These are phyloP conservation scores for Parachlorella kessleri DNA, from an alignment of 139 green algal genomes.

Conservation along the genomic window DNA sequence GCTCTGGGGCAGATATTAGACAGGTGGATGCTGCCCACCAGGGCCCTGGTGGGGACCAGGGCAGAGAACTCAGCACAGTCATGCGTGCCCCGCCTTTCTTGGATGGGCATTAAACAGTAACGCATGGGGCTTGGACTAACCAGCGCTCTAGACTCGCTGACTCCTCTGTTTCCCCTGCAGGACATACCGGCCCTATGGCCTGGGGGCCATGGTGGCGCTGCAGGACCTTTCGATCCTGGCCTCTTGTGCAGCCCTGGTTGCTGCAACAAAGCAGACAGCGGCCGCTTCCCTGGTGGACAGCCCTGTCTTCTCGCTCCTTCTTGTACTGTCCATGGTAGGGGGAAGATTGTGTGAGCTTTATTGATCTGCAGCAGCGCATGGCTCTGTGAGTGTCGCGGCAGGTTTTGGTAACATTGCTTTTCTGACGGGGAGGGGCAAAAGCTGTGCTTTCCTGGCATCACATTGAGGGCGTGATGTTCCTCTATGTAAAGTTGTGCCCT, in stretches of 20 bases:
- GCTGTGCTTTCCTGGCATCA: not conserved
- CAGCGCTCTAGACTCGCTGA: not conserved
- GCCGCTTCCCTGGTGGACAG: not conserved
- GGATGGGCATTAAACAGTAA: no score
- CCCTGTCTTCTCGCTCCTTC: not conserved
- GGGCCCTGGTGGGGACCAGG: no score
- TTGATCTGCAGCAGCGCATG: not conserved
- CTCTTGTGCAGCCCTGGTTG: conserved; percentile 19
- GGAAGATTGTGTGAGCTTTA: not conserved
- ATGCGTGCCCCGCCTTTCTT: no score
- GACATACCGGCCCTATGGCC: conserved; percentile 22
- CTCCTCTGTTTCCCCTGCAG: not conserved
- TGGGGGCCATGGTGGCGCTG: conserved; percentile 28
- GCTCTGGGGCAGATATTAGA: conserved; percentile 8
- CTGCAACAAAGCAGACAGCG: not conserved
- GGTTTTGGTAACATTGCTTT: no score
- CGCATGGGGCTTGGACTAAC: not conserved
- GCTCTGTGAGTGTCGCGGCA: no score
- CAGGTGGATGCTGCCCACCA: no score
- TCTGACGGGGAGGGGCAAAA: not conserved
- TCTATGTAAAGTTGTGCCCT: no score
- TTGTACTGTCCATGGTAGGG: not conserved
- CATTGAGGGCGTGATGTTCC: no score
- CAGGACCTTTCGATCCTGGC: conserved; percentile 39
- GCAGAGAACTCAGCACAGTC: no score